These are phyloP conservation scores for Bothriochloa decipiens DNA, from an alignment of 176 grass and related monocot genomes.

Conservation along the genomic window DNA sequence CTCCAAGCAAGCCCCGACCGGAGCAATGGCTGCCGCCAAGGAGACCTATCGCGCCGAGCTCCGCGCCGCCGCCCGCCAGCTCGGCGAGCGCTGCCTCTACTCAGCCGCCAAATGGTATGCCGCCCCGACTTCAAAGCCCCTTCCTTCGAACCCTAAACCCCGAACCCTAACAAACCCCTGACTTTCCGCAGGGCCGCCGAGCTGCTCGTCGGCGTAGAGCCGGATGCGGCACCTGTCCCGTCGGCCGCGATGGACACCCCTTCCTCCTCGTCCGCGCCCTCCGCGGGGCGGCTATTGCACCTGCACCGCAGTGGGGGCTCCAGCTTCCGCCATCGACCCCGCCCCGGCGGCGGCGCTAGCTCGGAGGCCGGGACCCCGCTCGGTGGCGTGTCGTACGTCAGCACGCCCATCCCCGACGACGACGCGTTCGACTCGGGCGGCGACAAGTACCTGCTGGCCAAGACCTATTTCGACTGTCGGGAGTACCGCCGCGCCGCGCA, in stretches of 20 bases:
- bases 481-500: slow-evolving; percentile 91
- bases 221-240: slow-evolving; percentile 43
- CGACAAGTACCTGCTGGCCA: slow-evolving; percentile 91
- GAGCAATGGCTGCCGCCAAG: slow-evolving; percentile 62
- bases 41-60: slow-evolving; percentile 89
- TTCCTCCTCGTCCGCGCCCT: slow-evolving; percentile 49
- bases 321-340: slow-evolving; percentile 71
- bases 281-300: slow-evolving; percentile 56
- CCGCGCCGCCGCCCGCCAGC: slow-evolving; percentile 69
- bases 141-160: slow-evolving; percentile 20
- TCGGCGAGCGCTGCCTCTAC: slow-evolving; percentile 88
- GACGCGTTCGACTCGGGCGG: slow-evolving; percentile 64
- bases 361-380: slow-evolving; percentile 65
- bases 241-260: slow-evolving; percentile 45
- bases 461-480: slow-evolving; percentile 96
- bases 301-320: slow-evolving; percentile 70
- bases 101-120: slow-evolving; percentile 91
- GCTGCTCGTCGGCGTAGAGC: slow-evolving; percentile 81
- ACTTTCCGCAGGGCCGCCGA: slow-evolving; percentile 70
- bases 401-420: slow-evolving; percentile 85
- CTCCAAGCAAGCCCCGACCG: slow-evolving; percentile 18
- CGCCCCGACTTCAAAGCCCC: not conserved
- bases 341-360: slow-evolving; percentile 32
- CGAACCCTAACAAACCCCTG: slow-evolving; percentile 31
- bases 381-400: slow-evolving; percentile 85